Evolutionary conservation across 2,329 filamentous ascomycete genomes (phyloP).

Genomic region (Nemania bipapillata): DNA sequence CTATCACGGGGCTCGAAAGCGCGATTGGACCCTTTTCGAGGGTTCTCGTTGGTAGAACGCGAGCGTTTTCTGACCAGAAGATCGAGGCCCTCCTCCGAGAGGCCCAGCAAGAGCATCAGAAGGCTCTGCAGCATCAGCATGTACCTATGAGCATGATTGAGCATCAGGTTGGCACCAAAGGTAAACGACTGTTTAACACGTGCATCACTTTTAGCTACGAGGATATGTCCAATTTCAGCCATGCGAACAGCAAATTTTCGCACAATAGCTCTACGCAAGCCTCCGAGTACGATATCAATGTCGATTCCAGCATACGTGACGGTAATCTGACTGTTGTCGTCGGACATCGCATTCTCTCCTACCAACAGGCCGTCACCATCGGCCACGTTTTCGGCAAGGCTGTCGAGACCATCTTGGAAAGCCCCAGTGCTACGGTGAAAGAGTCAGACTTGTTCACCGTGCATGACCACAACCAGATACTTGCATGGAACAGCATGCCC

Average conservation of each 20-base stretch:
- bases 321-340: conserved; percentile 59
- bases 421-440: conserved; percentile 56
- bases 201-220: conserved; percentile 61
- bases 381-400: conserved; percentile 65
- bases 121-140: conserved; percentile 56
- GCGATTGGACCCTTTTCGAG: conserved; percentile 60
- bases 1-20: conserved; percentile 55
- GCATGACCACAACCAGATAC: conserved; percentile 65
- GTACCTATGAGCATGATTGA: conserved; percentile 60
- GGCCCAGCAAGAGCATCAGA: conserved; percentile 43
- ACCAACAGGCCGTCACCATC: conserved; percentile 60
- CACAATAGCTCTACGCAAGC: conserved; percentile 56
- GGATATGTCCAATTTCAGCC: conserved; percentile 37
- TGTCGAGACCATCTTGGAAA: conserved; percentile 59
- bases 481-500: conserved; percentile 62
- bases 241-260: conserved; percentile 52
- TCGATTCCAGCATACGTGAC: conserved; percentile 58
- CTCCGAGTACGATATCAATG: conserved; percentile 60
- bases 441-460: conserved; percentile 66
- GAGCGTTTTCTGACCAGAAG: conserved; percentile 36
- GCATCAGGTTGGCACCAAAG: conserved; percentile 58
- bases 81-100: conserved; percentile 46
- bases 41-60: conserved; percentile 45
- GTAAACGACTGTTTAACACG: conserved; percentile 61
- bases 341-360: conserved; percentile 57